phyloP scores from a whole-genome alignment of 257 asterid genomes.

The Haberlea rhodopensis region DNA sequence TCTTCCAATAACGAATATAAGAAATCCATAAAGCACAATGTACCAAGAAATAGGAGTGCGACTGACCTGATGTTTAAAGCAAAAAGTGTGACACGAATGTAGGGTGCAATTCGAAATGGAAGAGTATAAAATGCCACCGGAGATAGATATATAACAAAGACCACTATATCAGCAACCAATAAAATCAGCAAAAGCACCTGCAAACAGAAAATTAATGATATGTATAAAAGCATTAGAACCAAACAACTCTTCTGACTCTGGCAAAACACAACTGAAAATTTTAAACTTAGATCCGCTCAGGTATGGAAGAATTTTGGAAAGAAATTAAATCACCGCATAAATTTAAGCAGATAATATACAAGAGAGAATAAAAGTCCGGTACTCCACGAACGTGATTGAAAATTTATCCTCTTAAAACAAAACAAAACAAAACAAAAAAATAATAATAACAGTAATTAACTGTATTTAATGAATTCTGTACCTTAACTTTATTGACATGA shows the following conservation, averaged over 20 bases:
- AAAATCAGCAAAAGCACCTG: constrained; percentile 67
- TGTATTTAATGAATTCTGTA: constrained; percentile 28
- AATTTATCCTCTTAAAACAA: constrained; percentile 17
- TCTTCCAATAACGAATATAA: not conserved
- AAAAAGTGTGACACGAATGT: constrained; percentile 71
- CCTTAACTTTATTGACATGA: constrained; percentile 70
- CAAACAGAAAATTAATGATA: constrained; percentile 19
- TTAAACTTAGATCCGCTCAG: not conserved
- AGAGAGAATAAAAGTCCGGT: not conserved
- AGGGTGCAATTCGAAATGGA: constrained; percentile 87
- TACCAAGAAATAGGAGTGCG: not conserved
- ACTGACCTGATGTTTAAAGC: constrained; percentile 71
- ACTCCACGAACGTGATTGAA: constrained; percentile 13
- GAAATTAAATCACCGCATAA: constrained; percentile 17
- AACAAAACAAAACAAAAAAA: too few species aligned
- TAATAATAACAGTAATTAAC: constrained; percentile 11
- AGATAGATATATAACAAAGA: constrained; percentile 58
- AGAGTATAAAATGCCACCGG: constrained; percentile 63
- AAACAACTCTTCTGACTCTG: not conserved
- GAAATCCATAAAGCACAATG: constrained; percentile 14
- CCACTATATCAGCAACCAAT: constrained; percentile 60
- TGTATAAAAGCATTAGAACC: not conserved
- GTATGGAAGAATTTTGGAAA: not conserved
- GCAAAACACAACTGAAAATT: not conserved
- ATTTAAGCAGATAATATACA: constrained; percentile 10